Base-by-base conservation (phyloP, 2,329 filamentous ascomycete species). In the Fusarium sp. region DNA sequence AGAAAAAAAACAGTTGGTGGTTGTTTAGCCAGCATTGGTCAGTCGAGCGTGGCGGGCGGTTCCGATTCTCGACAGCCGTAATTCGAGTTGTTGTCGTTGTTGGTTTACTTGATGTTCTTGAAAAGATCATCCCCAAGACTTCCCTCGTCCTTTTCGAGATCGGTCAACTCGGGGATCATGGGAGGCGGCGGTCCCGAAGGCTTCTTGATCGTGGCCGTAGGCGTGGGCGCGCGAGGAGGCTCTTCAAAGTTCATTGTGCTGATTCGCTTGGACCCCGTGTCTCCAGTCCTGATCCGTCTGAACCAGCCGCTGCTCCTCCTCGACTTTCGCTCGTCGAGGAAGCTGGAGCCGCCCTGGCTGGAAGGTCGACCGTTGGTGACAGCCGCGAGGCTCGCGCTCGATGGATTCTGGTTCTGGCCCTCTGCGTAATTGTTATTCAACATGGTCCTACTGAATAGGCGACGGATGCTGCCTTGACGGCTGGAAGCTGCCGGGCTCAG, bases 301-400 rank as follows among this genome's bases (percentile, higher is more conserved):
- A 91, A 91, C 89, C 89, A 91, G 42, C 88, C 88, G 76, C 89
- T 91, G 75, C 83, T 83, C 68, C 89, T 87, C 79, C 85, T 90
- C 70, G 86, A 81, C 79, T 88, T 89, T 75, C 85, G 87, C 35
- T 89, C 87, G 76, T 88, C 88, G 73, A 84, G 72, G 63, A 87
- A 79, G 76, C 86, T 88, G 70, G 80, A 83, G 64, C 85, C 84
- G 72, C 86, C 85, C 70, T 86, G 87, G 80, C 88, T 90, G 62
- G 83, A 82, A 6, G 89, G 89, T 47, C 88, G 84, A 29, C 27
- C 61, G 62, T 75, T 78, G 66, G 74, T 78, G 75, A 79, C 82
- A 72, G 82, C 80, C 38, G 75, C 69, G 62, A 71, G 78, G 66
- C 78, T 83, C 50, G 80, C 83, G 76, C 81, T 82, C 63, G 74